These are phyloP conservation scores for Apiospora koreana DNA, from an alignment of 2,329 filamentous ascomycete genomes.

Conservation along the genomic window DNA sequence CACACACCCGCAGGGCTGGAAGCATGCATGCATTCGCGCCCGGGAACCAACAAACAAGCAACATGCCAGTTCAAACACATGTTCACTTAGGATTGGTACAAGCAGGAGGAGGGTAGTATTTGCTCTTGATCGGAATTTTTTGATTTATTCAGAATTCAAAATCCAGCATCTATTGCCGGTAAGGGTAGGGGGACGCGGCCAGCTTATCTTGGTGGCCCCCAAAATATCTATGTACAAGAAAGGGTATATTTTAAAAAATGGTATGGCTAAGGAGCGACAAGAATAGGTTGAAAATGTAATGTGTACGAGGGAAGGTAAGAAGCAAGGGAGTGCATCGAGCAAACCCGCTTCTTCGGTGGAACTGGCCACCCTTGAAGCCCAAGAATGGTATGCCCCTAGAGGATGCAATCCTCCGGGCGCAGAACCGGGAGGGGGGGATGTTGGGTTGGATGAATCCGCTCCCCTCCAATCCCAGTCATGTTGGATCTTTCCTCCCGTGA, in stretches of 20 bases:
- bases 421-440: background rate
- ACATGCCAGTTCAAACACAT: background rate
- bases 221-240: conserved; percentile 13
- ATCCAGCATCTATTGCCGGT: background rate
- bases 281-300: background rate
- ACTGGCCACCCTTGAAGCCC: conserved; percentile 3
- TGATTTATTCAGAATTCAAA: background rate
- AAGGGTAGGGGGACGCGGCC: background rate
- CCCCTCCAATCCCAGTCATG: background rate
- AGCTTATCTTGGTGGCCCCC: background rate
- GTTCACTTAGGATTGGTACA: background rate
- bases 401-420: background rate
- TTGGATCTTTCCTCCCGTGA: background rate
- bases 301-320: background rate
- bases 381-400: background rate
- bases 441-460: background rate
- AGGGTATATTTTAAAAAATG: background rate
- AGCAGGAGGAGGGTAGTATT: no score
- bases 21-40: background rate
- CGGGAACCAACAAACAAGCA: background rate
- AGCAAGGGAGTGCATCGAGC: conserved; percentile 3
- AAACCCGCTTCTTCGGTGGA: background rate
- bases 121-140: background rate
- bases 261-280: background rate
- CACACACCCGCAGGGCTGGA: background rate